phyloP scores from a whole-genome alignment of 2,329 filamentous ascomycete species.

The Truncatella angustata region DNA sequence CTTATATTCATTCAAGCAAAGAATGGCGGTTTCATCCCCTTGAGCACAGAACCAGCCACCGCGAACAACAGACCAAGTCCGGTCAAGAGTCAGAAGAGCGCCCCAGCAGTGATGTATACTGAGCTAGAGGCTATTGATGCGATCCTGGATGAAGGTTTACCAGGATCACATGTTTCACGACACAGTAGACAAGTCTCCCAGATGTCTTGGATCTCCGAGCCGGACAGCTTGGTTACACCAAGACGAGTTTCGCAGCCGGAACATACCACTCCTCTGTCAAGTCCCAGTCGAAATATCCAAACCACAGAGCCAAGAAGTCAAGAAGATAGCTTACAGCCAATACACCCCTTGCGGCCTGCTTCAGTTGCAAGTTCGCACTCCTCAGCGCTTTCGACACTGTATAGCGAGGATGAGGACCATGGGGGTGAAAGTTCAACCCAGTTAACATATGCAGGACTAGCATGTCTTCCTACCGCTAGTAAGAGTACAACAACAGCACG shows the following conservation, averaged over 20 bases:
- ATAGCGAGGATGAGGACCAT: constrained; percentile 52
- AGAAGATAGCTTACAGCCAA: not conserved
- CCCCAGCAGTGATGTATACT: constrained; percentile 20
- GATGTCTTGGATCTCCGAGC: constrained; percentile 32
- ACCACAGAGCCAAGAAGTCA: not conserved
- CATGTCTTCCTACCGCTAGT: too few species aligned
- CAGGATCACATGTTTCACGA: too few species aligned
- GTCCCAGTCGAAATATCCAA: constrained; percentile 36
- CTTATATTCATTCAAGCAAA: constrained; percentile 18
- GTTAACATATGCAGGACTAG: too few species aligned
- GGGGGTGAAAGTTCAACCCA: constrained; percentile 24
- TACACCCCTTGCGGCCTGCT: constrained; percentile 16
- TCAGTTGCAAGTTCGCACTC: constrained; percentile 42
- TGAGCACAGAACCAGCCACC: constrained; percentile 20
- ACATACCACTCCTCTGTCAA: constrained; percentile 36
- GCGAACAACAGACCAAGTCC: constrained; percentile 22
- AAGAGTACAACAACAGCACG: not conserved
- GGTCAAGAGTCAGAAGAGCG: constrained; percentile 27
- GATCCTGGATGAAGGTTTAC: not conserved
- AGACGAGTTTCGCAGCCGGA: constrained; percentile 34
- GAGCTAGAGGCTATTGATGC: constrained; percentile 20
- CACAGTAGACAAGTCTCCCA: constrained; percentile 30
- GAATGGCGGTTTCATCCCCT: not conserved
- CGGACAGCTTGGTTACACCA: constrained; percentile 39
- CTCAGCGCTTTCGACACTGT: constrained; percentile 55